A percentile compares a stretch with the other conserved stretches of the same genome.
Evolutionary conservation across 768 basidiomycete genomes (phyloP).

Genomic region (Kwoniella europaea): DNA sequence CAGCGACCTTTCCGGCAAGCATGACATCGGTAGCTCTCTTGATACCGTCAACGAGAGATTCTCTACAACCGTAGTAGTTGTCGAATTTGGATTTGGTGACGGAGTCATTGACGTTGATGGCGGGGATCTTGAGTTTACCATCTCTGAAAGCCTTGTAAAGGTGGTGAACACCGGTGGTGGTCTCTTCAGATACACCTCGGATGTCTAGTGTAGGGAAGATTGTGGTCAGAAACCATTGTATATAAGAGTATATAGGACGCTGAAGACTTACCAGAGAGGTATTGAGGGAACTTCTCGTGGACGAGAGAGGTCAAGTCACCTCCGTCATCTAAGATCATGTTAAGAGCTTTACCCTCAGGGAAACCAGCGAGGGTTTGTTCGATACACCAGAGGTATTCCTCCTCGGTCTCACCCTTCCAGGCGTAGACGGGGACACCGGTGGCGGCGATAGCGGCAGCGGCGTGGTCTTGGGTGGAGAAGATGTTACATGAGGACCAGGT

Average conservation of each 20-base stretch:
- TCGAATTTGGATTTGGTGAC: conserved; percentile 99
- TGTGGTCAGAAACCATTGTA: background rate
- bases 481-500: conserved; percentile 99
- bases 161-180: conserved; percentile 99
- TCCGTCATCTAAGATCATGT: conserved; percentile 99
- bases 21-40: conserved; percentile 99
- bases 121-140: conserved; percentile 92
- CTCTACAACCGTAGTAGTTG: conserved; percentile 89
- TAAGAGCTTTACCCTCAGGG: conserved; percentile 77
- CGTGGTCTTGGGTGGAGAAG: conserved; percentile 99
- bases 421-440: conserved; percentile 98
- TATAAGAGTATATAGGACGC: background rate
- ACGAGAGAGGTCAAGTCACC: conserved; percentile 94
- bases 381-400: conserved; percentile 98
- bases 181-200: conserved; percentile 96
- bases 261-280: conserved; percentile 67
- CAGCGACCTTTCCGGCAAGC: conserved; percentile 99
- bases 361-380: conserved; percentile 93
- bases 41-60: conserved; percentile 99
- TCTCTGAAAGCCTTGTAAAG: conserved; percentile 97
- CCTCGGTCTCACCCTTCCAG: conserved; percentile 99
- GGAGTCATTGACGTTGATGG: conserved; percentile 99
- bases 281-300: conserved; percentile 95
- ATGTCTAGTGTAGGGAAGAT: conserved; percentile 65
- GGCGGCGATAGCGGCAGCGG: conserved; percentile 95